phyloP scores from a whole-genome alignment of 2,329 filamentous ascomycete genomes.

The Arthrobotrys iridis region DNA sequence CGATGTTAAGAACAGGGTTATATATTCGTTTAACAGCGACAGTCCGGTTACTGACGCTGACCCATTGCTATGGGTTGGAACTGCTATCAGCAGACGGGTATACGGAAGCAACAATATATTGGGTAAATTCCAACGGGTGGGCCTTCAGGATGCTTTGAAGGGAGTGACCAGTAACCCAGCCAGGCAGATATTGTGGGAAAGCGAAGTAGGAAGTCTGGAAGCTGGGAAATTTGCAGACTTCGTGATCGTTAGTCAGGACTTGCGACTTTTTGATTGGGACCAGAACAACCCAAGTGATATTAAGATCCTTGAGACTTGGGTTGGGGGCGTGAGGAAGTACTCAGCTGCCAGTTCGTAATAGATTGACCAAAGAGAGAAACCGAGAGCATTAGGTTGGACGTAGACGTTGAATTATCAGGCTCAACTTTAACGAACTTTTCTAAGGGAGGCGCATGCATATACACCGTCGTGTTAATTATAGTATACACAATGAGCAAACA shows the following conservation, averaged over 20 bases:
- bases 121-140: slow-evolving; percentile 24
- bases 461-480: no score
- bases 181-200: slow-evolving; percentile 26
- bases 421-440: no score
- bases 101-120: slow-evolving; percentile 24
- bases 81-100: slow-evolving; percentile 41
- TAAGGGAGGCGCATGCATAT: no score
- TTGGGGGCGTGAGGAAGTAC: slow-evolving; percentile 23
- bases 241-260: slow-evolving; percentile 18
- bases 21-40: slow-evolving; percentile 50
- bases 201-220: slow-evolving; percentile 28
- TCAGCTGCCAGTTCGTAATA: background rate
- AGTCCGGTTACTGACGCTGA: slow-evolving; percentile 45
- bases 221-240: slow-evolving; percentile 42
- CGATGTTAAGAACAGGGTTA: slow-evolving; percentile 1
- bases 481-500: no score
- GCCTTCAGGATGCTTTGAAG: slow-evolving; percentile 22
- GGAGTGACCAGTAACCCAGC: slow-evolving; percentile 38
- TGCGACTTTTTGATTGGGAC: slow-evolving; percentile 37
- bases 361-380: no score
- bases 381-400: no score
- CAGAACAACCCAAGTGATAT: background rate
- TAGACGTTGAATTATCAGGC: no score
- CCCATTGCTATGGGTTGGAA: slow-evolving; percentile 43
- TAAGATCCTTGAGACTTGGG: slow-evolving; percentile 42